A percentile compares a stretch with the other conserved stretches of the same genome.
Conservation (phyloP, 495 filamentous ascomycete species). For the Schizothecium vesticola region DNA sequence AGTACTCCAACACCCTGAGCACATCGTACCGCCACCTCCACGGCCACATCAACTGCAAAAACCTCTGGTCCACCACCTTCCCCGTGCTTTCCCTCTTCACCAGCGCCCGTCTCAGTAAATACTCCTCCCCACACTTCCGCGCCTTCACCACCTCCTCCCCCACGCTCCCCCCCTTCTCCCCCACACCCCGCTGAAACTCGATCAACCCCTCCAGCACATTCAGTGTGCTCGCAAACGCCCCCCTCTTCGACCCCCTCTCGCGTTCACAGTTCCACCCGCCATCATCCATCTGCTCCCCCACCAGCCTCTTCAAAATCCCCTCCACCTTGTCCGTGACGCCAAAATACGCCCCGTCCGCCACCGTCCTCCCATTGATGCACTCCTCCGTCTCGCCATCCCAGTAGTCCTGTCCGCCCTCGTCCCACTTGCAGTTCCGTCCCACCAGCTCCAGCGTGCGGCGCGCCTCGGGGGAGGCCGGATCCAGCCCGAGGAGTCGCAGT, state of each 20-base stretch:
- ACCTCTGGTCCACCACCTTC: not conserved
- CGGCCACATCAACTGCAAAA: not conserved
- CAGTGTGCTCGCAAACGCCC: not conserved
- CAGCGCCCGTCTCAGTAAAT: not conserved
- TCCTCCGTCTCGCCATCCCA: not conserved
- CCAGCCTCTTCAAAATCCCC: not conserved
- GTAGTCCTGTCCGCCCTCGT: not conserved
- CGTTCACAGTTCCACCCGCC: not conserved
- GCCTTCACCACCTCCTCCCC: not conserved
- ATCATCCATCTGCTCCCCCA: not conserved
- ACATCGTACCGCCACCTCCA: not conserved
- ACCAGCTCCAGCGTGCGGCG: not conserved
- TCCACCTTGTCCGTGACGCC: not conserved
- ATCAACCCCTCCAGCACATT: not conserved
- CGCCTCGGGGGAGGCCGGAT: not conserved
- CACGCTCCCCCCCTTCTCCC: not conserved
- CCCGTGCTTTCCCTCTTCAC: not conserved
- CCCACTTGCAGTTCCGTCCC: not conserved
- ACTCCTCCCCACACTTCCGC: not conserved
- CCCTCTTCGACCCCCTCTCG: not conserved
- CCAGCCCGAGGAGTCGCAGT: not conserved
- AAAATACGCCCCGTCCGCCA: not conserved
- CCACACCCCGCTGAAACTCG: not conserved
- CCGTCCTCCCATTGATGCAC: not conserved
- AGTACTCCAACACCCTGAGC: not conserved